Percentiles rank a stretch among this genome's conserved stretches.
These are phyloP conservation scores for Daldinia grandis DNA, from an alignment of 495 filamentous ascomycete genomes.

Conservation along the genomic window DNA sequence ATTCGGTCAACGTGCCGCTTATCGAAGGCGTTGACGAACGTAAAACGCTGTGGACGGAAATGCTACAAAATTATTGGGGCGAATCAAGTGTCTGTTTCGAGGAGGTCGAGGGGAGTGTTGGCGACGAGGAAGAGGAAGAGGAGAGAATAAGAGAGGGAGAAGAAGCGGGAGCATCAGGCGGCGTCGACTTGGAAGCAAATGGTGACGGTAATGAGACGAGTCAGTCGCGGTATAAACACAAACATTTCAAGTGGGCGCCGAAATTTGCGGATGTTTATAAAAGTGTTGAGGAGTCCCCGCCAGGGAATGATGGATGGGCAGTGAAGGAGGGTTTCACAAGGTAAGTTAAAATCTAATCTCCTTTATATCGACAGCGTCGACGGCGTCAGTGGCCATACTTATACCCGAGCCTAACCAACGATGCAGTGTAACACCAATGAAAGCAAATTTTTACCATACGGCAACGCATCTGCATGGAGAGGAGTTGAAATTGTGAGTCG, in stretches of 20 bases:
- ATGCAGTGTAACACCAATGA: constrained; percentile 83
- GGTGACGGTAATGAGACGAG: constrained; percentile 44
- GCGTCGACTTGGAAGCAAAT: constrained; percentile 14
- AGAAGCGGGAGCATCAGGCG: constrained; percentile 38
- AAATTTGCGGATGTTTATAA: constrained; percentile 84
- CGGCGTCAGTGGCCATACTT: neutral
- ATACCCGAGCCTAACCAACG: constrained; percentile 9
- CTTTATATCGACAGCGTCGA: constrained; percentile 1
- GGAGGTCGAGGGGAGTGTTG: constrained; percentile 70
- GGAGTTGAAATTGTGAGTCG: constrained; percentile 91
- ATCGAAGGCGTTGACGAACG: constrained; percentile 69
- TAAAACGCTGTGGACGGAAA: constrained; percentile 78
- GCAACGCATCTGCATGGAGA: constrained; percentile 63
- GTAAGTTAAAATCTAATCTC: constrained; percentile 57
- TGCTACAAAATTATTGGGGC: constrained; percentile 89
- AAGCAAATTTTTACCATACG: constrained; percentile 92
- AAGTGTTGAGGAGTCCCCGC: constrained; percentile 78
- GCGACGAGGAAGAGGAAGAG: constrained; percentile 69
- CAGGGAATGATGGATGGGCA: constrained; percentile 95
- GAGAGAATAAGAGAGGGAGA: constrained; percentile 70
- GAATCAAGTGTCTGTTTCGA: constrained; percentile 81
- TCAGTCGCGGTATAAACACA: constrained; percentile 65
- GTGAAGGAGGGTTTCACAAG: constrained; percentile 89
- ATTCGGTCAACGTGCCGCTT: constrained; percentile 87
- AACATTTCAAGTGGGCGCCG: constrained; percentile 94